phyloP scores from a whole-genome alignment of 169 alveolate genomes.

The Plasmodium sp. region DNA sequence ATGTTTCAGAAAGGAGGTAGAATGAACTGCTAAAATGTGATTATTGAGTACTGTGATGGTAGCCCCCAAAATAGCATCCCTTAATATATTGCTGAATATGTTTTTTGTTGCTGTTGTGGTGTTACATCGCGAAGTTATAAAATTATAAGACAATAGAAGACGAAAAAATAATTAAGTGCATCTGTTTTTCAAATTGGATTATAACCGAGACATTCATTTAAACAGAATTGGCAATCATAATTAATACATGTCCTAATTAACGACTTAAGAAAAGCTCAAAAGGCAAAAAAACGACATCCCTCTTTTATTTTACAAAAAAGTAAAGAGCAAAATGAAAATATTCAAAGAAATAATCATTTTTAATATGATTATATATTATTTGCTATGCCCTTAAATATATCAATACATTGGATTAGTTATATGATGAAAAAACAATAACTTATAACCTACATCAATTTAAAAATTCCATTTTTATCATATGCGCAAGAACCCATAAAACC shows the following conservation, averaged over 20 bases:
- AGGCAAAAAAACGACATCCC: neutral
- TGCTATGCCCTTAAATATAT: neutral
- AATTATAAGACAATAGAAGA: neutral
- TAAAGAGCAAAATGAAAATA: too few relatives aligned
- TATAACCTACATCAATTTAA: neutral
- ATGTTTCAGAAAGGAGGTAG: neutral
- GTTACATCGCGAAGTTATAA: neutral
- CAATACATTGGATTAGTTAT: neutral
- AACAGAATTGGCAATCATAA: neutral
- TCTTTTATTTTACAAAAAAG: neutral
- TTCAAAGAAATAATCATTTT: neutral
- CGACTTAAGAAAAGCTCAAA: neutral
- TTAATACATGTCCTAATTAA: neutral
- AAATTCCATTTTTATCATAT: neutral
- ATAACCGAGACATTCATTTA: neutral
- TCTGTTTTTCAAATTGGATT: neutral
- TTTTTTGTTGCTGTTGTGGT: neutral
- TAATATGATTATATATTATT: too few relatives aligned
- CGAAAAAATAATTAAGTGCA: neutral
- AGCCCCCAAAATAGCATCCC: neutral
- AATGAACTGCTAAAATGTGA: neutral
- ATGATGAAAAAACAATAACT: neutral
- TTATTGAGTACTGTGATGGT: neutral
- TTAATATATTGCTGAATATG: neutral
- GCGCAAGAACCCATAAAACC: neutral